Conservation (phyloP, 2,329 filamentous ascomycete species). For the Hysterium pulicare region DNA sequence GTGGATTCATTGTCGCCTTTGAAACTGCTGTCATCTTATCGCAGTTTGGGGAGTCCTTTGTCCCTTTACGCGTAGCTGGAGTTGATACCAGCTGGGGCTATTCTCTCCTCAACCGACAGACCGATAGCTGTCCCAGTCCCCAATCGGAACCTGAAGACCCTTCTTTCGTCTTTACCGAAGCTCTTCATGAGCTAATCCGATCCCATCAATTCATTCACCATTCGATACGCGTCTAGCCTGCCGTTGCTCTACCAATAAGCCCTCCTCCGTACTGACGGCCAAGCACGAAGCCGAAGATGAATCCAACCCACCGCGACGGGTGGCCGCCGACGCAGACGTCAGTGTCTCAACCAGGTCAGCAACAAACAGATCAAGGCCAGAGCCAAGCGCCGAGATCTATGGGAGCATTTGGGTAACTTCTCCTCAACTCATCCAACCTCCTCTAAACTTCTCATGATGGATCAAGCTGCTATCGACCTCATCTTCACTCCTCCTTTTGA, state of each 20-base stretch:
- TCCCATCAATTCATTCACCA: conserved; percentile 8
- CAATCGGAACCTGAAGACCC: no score
- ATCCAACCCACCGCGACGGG: conserved; percentile 37
- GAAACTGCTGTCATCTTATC: no score
- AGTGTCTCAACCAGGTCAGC: conserved; percentile 47
- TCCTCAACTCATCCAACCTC: conserved; percentile 5
- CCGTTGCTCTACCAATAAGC: no score
- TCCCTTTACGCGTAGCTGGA: no score
- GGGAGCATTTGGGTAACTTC: conserved; percentile 35
- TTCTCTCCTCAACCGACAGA: no score
- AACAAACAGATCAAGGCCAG: conserved; percentile 35
- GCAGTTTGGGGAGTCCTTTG: no score
- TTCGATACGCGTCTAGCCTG: conserved; percentile 15
- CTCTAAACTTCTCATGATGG: conserved; percentile 10
- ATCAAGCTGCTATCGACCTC: conserved; percentile 14
- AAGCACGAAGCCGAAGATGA: conserved; percentile 36
- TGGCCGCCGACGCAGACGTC: conserved; percentile 45
- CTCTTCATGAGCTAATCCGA: conserved; percentile 21
- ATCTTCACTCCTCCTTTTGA: conserved; percentile 10
- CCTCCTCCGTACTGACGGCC: conserved; percentile 24
- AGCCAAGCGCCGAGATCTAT: conserved; percentile 31
- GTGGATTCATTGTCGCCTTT: no score
- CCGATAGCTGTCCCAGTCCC: no score
- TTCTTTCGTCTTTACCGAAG: no score
- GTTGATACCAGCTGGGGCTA: no score